Conservation (phyloP, 345 rosid species). For the Salix purpurea region DNA sequence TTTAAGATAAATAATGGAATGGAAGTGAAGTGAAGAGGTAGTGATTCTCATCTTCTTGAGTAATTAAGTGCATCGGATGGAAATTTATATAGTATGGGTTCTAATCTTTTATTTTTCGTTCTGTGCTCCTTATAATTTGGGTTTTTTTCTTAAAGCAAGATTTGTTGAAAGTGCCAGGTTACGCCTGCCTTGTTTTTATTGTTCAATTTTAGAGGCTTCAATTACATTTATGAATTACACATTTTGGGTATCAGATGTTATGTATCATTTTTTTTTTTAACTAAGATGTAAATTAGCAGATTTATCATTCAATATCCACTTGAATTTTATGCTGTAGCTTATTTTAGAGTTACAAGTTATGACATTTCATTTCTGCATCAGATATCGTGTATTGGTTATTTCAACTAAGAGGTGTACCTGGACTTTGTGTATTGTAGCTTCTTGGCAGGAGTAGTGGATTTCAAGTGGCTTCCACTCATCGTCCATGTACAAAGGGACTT, state of each 20-base stretch:
- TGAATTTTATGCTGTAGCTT: not conserved
- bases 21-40: not conserved
- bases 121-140: not conserved
- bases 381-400: not conserved
- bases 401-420: not conserved
- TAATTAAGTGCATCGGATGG: not conserved
- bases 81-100: not conserved
- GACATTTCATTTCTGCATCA: not conserved
- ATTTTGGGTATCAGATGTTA: not conserved
- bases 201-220: not conserved
- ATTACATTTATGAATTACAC: not conserved
- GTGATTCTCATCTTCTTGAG: not conserved
- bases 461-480: constrained; percentile 94
- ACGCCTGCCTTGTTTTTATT: not conserved
- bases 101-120: not conserved
- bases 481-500: constrained; percentile 96
- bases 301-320: not conserved
- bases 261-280: not conserved
- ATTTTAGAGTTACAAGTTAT: not conserved
- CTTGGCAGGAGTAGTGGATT: constrained; percentile 98
- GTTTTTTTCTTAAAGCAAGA: not conserved
- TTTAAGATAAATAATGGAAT: not conserved
- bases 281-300: not conserved
- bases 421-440: constrained; percentile 45
- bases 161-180: not conserved